Evolutionary conservation across 2,329 filamentous ascomycete genomes (phyloP), one percentile per base, ranked within the genome.

Genomic region (Endocalyx cinctus): DNA sequence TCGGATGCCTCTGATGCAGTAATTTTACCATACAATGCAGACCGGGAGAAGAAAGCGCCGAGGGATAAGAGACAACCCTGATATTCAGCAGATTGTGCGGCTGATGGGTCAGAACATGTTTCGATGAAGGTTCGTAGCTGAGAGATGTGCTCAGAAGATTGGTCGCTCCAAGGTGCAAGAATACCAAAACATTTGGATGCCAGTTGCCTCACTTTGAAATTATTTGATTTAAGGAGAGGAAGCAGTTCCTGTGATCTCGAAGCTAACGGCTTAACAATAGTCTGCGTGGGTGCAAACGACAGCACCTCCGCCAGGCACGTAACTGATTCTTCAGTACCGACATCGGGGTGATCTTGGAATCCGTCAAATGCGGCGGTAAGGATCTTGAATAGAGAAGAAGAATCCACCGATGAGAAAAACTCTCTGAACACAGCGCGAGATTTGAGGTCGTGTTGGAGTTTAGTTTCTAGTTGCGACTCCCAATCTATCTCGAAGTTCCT

Each of bases 131-230:
- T 35, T 26, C 45, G 45, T 27, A 58, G 58, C 12, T 56, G 59
- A 7, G 61, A 48, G 10, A 79, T 48, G 4, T 62, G 50, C 10
- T 58, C 50, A 1, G 61, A 45, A 3, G 67, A 48, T 36, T 68
- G 69, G 6, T 47, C 51, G 4, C 69, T 67, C 54, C 90, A 84
- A 0, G 87, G 82, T 1, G 75, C 79, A 5, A 96, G 60, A 10
- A 95, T 82, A 1, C 88, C 89, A 47, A 88, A 77, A 0, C 79
- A 74, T 39, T 79, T 79, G 12, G 87, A 80, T 2, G 81, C 80
- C 17, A 82, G 66, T 23, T 69, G 66, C 22, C 89, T 74, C 5
- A 83, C 70, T 34, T 78, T 72, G 40, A 78, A 72, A 44, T 84
- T 82, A 53, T 89, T 92, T 5, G 84, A 87, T 41, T 70, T 71